Conservation (phyloP, 2,329 filamentous ascomycete genomes). For the Xylaria sp. region DNA sequence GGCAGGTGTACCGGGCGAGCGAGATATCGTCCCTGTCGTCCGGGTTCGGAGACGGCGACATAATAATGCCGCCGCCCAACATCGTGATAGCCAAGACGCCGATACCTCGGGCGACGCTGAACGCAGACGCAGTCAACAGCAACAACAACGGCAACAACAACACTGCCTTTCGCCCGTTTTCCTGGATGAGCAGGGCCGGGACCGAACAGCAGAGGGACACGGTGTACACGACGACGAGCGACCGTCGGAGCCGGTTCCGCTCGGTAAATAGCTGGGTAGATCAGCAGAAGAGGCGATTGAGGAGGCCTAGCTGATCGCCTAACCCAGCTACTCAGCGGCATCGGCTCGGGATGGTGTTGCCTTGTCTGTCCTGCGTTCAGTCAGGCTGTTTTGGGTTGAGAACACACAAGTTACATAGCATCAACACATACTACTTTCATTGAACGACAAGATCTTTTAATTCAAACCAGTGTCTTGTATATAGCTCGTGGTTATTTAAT, state of each 20-base stretch:
- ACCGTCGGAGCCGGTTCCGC: constrained; percentile 65
- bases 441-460: constrained; percentile 12
- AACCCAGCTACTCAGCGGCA: background rate
- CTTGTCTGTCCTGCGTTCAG: background rate
- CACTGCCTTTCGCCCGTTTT: constrained; percentile 47
- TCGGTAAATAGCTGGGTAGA: constrained; percentile 72
- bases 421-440: constrained; percentile 22
- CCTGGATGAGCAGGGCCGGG: constrained; percentile 50
- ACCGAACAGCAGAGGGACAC: constrained; percentile 56
- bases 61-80: constrained; percentile 56
- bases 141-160: too few relatives aligned
- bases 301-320: constrained; percentile 53
- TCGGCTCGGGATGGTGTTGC: background rate
- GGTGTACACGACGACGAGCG: constrained; percentile 62
- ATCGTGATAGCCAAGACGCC: constrained; percentile 36
- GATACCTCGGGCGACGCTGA: constrained; percentile 30
- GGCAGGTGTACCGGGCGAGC: constrained; percentile 56
- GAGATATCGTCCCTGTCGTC: constrained; percentile 71
- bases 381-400: constrained; percentile 4
- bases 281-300: constrained; percentile 68
- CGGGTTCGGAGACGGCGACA: constrained; percentile 71
- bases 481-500: background rate
- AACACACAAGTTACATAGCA: background rate
- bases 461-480: background rate
- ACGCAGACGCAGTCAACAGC: constrained; percentile 32